These are phyloP conservation scores for Nicotiana rustica DNA, from an alignment of 305 asterid species.

Conservation along the genomic window DNA sequence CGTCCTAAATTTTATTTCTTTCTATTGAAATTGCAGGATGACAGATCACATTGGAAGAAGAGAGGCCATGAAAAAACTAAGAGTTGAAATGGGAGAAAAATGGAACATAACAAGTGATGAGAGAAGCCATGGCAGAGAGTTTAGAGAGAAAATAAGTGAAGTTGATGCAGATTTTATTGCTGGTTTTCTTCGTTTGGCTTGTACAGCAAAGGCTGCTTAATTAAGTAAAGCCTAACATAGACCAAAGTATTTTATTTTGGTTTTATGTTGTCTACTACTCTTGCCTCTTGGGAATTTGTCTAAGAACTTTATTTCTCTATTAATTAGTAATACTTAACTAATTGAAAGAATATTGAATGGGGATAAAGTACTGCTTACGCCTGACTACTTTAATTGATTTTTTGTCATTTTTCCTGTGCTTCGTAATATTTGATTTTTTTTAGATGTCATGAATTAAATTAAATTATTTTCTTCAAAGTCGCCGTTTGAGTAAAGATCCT, in stretches of 20 bases:
- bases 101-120: not conserved
- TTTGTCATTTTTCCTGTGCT: too few relatives aligned
- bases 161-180: conserved; percentile 10
- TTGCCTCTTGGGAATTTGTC: not conserved
- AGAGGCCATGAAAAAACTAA: conserved; percentile 12
- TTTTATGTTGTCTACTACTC: not conserved
- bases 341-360: too few relatives aligned
- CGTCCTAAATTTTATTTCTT: not conserved
- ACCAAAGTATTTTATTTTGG: not conserved
- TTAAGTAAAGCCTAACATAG: not conserved
- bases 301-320: not conserved
- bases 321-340: too few relatives aligned
- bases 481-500: too few relatives aligned
- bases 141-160: conserved; percentile 22
- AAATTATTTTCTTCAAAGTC: too few relatives aligned
- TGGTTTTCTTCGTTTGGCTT: not conserved
- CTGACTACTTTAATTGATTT: too few relatives aligned
- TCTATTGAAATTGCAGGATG: not conserved
- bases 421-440: too few relatives aligned
- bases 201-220: conserved; percentile 32
- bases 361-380: too few relatives aligned
- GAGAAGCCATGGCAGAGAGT: not conserved
- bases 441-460: too few relatives aligned
- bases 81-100: conserved; percentile 12
- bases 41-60: conserved; percentile 26